Base-by-base conservation (phyloP, 148 eudicot genomes). In the Heliosperma pusillum region DNA sequence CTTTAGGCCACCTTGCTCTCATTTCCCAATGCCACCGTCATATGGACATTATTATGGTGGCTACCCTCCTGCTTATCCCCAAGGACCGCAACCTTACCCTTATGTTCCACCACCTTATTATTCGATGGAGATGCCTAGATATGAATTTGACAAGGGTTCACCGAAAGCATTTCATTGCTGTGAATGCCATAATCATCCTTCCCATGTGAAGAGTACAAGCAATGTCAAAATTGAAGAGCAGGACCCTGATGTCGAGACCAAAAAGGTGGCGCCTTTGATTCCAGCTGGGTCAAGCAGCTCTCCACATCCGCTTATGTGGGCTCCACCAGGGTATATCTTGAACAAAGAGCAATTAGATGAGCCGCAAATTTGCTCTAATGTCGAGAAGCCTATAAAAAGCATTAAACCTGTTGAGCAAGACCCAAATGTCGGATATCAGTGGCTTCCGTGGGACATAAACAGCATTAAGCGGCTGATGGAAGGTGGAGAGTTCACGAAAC, bases 221-320 rank as follows among this genome's bases (percentile, higher is more conserved):
- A 74, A 66, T 56, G 71, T 86, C 19, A 86, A 73, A 74, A 88
- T 88, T 36, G 93, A 82, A 79, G 91, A 87, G 20, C 81, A 85
- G 5, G 89, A 77, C 29, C 83, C 88, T 36, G 84, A 85, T 4
- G 36, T 13, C 55, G 88, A 80, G 73, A 75, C 69, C 52, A 75
- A 56, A 52, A 70, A 52, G 45, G n/a, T 61, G 27, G 81, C 66
- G 16, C 72, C 90, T 12, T 72, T 80, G 78, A 82, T 77, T 66
- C 90, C 91, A 62, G 44, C 80, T 57, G 76, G 70, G 42, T 40
- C 26, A 5, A 79, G 75, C 36, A 64, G 77, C 61, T 30, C 40
- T 19, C 71, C 80, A 0, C 76, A 82, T 71, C 93, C 92, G 6
- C 22, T 88, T 66, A 25, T 86, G 76, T 86, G 87, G 87, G 50